These are phyloP conservation scores for Cornus suecica DNA, from an alignment of 148 eudicot genomes.

Conservation along the genomic window DNA sequence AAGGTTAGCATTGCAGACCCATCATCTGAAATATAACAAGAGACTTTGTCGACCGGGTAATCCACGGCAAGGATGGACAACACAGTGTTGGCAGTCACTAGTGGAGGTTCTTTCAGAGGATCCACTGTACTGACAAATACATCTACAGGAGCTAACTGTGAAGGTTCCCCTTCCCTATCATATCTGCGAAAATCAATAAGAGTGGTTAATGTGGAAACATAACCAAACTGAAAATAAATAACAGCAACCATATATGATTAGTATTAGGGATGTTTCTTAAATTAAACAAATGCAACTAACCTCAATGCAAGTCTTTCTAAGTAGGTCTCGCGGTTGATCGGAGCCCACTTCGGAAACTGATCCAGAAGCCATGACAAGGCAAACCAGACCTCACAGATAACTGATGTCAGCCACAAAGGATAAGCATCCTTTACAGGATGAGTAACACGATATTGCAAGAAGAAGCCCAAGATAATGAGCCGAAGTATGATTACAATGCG, in stretches of 20 bases:
- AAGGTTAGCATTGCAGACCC: constrained; percentile 96
- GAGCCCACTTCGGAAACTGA: constrained; percentile 98
- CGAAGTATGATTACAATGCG: constrained; percentile 87
- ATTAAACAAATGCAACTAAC: constrained; percentile 35
- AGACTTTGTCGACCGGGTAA: constrained; percentile 95
- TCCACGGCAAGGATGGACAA: constrained; percentile 93
- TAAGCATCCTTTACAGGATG: constrained; percentile 96
- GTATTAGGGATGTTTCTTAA: neutral
- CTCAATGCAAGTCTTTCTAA: constrained; percentile 95
- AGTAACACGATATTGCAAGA: constrained; percentile 87
- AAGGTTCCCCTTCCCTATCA: constrained; percentile 97
- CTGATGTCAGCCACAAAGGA: constrained; percentile 90
- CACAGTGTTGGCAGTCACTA: constrained; percentile 94
- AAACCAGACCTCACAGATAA: constrained; percentile 98
- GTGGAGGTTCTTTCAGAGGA: constrained; percentile 94
- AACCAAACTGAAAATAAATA: neutral
- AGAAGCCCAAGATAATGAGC: constrained; percentile 77
- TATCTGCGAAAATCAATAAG: constrained; percentile 38
- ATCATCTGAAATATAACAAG: constrained; percentile 96
- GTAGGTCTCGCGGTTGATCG: constrained; percentile 91
- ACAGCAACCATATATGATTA: neutral
- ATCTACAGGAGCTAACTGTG: constrained; percentile 87
- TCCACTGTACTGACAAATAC: constrained; percentile 98
- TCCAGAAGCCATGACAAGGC: constrained; percentile 97
- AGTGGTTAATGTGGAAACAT: neutral